Conservation (phyloP, 164 flowering plant genomes). For the Santalum album region DNA sequence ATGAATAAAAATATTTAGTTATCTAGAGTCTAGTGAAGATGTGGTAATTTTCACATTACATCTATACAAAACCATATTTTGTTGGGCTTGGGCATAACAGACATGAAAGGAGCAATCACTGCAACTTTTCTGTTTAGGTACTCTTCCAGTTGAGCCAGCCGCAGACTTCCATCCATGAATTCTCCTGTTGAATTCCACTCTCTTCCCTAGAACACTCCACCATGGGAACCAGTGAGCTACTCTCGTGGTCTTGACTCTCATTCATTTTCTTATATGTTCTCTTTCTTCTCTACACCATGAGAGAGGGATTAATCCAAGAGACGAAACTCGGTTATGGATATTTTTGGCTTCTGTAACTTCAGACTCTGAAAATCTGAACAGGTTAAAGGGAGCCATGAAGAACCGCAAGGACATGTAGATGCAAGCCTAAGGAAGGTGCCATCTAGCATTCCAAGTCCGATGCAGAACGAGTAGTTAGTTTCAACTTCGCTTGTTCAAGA, state of each 20-base stretch:
- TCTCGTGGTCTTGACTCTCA: conserved; percentile 14
- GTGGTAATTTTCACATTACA: neutral
- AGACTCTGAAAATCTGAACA: conserved; percentile 8
- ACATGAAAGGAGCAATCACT: neutral
- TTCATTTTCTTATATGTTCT: conserved; percentile 12
- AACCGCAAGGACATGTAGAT: conserved; percentile 18
- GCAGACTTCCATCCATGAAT: neutral
- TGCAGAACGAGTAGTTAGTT: too few relatives aligned
- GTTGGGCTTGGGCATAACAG: neutral
- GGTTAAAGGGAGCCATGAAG: conserved; percentile 7
- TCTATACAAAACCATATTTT: conserved; percentile 6
- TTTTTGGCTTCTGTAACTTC: conserved; percentile 3
- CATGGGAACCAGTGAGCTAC: conserved; percentile 13
- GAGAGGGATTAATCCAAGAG: conserved; percentile 4
- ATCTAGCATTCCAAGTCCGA: conserved; percentile 26
- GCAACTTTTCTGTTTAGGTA: neutral
- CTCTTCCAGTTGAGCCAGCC: neutral
- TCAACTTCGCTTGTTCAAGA: neutral
- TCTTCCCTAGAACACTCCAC: neutral
- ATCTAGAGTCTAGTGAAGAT: neutral
- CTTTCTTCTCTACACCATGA: conserved; percentile 6
- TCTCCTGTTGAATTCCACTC: neutral
- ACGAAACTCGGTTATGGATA: conserved; percentile 13
- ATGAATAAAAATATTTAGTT: neutral
- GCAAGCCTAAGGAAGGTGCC: conserved; percentile 25